These are phyloP conservation scores for Acer campestre DNA, from an alignment of 345 rosid genomes.

Conservation along the genomic window DNA sequence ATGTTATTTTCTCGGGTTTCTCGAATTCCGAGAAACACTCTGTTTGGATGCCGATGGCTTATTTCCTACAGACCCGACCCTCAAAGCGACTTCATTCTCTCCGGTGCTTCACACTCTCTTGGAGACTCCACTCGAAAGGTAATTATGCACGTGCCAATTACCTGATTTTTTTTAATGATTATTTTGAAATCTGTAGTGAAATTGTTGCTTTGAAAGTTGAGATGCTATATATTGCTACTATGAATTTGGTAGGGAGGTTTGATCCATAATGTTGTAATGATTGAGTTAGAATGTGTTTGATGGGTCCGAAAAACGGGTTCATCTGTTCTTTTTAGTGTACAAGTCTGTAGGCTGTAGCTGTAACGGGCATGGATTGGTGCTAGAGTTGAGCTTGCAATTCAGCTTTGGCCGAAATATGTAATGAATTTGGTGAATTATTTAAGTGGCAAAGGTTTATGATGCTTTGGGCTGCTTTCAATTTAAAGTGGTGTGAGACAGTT, in stretches of 20 bases:
- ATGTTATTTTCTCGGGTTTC: slow-evolving; percentile 46
- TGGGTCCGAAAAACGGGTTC: no score
- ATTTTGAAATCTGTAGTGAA: not conserved
- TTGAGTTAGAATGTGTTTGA: not conserved
- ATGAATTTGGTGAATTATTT: not conserved
- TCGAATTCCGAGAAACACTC: slow-evolving; percentile 29
- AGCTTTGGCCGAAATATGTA: not conserved
- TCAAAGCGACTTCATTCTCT: not conserved
- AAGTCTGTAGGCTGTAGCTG: not conserved
- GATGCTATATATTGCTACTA: not conserved
- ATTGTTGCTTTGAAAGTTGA: not conserved
- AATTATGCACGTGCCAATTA: not conserved
- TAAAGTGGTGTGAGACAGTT: not conserved
- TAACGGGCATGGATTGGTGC: not conserved
- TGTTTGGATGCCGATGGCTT: slow-evolving; percentile 35
- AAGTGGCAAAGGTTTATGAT: no score
- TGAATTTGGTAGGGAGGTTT: no score
- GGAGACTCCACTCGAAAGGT: slow-evolving; percentile 39
- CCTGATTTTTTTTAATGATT: not conserved
- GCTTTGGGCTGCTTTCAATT: no score
- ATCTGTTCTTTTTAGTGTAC: no score
- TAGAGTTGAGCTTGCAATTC: slow-evolving; percentile 5
- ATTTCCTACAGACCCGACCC: slow-evolving; percentile 26
- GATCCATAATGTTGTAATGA: not conserved
- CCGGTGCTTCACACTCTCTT: slow-evolving; percentile 21